Percentiles rank a stretch among this genome's conserved stretches.
phyloP scores from a whole-genome alignment of 306 rosid species.

The Trichosanthes cucumerina region DNA sequence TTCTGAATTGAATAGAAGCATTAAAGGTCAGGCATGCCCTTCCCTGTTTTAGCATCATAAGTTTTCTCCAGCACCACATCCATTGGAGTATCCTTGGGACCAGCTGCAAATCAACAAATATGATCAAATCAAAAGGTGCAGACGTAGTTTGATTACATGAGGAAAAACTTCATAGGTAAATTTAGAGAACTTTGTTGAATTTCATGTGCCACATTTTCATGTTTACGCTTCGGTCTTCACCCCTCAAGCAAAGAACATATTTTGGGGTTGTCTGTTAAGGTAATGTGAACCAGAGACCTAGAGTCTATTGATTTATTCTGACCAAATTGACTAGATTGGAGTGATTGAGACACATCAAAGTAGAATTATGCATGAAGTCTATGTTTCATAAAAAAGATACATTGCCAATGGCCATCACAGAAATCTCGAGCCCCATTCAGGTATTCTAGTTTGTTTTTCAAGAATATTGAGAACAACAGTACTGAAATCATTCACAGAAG shows the following conservation, averaged over 20 bases:
- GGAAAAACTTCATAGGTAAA: not conserved
- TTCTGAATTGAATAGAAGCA: not conserved
- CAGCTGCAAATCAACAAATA: constrained; percentile 46
- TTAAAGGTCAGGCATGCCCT: constrained; percentile 81
- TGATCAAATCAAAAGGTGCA: not conserved
- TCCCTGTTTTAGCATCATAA: constrained; percentile 69
- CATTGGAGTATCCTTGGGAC: constrained; percentile 79
- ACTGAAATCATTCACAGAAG: not conserved
- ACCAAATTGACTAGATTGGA: not conserved
- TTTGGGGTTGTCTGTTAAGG: not conserved
- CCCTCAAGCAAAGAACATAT: not conserved
- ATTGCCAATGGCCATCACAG: not conserved
- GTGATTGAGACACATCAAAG: not conserved
- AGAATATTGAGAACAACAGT: not conserved
- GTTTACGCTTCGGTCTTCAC: not conserved
- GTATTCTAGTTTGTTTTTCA: not conserved
- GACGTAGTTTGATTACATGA: not conserved
- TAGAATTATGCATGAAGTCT: not conserved
- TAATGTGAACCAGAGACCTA: not conserved
- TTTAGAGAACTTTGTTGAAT: not conserved
- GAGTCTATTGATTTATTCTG: not conserved
- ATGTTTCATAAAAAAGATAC: not conserved
- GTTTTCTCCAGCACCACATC: constrained; percentile 68
- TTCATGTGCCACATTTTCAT: not conserved
- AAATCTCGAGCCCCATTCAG: not conserved